phyloP scores from a whole-genome alignment of 495 filamentous ascomycete genomes.

The Podospora australis region DNA sequence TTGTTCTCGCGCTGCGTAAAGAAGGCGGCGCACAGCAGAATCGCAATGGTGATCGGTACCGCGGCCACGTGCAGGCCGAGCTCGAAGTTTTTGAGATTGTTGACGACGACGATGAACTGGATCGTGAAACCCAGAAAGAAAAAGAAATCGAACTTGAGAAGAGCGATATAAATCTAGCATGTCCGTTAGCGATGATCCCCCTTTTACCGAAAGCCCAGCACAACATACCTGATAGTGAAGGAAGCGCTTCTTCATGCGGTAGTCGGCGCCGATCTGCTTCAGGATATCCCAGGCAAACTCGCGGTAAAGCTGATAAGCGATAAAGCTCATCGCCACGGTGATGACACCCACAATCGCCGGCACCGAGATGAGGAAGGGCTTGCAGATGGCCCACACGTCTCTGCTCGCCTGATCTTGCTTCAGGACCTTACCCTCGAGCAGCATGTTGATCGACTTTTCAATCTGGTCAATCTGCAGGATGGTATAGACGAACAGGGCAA shows the following conservation, averaged over 20 bases:
- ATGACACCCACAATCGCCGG: conserved; percentile 76
- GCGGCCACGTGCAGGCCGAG: conserved; percentile 82
- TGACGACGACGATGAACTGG: conserved; percentile 92
- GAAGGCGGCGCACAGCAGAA: conserved; percentile 76
- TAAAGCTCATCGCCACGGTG: conserved; percentile 62
- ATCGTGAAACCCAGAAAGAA: conserved; percentile 98
- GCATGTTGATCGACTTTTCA: conserved; percentile 53
- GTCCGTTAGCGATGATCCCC: too few relatives aligned
- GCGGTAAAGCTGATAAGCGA: conserved; percentile 92
- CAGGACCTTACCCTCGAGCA: conserved; percentile 31
- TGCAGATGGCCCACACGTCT: conserved; percentile 58
- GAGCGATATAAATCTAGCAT: conserved; percentile 85
- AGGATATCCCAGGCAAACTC: conserved; percentile 99
- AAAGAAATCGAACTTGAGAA: conserved; percentile 99
- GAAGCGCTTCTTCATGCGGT: conserved; percentile 94
- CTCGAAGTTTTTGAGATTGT: conserved; percentile 59
- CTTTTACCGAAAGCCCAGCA: too few relatives aligned
- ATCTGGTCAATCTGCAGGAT: conserved; percentile 90
- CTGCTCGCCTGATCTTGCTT: conserved; percentile 29
- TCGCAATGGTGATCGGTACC: conserved; percentile 81
- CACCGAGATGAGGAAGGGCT: conserved; percentile 76
- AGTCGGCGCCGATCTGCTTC: conserved; percentile 96
- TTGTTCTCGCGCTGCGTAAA: conserved; percentile 77
- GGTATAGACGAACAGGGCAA: conserved; percentile 85
- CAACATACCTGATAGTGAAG: conserved; percentile 82